A percentile compares a stretch with the other conserved stretches of the same genome.
These are phyloP conservation scores for Claviceps spartinae DNA, from an alignment of 2,329 filamentous ascomycete species.

Conservation along the genomic window DNA sequence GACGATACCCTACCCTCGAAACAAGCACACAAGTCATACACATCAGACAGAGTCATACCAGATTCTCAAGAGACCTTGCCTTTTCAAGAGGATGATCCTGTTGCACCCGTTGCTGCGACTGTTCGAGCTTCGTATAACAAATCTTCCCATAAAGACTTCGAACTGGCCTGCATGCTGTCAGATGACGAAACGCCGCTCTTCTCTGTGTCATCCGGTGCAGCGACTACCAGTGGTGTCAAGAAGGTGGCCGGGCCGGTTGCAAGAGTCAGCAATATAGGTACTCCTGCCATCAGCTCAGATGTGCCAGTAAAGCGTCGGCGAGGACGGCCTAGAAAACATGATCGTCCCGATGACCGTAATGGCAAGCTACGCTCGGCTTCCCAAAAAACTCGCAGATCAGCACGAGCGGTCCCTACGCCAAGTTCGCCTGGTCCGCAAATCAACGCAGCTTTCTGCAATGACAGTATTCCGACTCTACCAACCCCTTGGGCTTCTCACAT, in stretches of 20 bases:
- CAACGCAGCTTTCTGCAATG: not conserved
- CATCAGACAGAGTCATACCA: conserved; percentile 10
- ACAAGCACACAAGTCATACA: not conserved
- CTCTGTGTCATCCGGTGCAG: conserved; percentile 2
- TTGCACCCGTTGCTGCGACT: not conserved
- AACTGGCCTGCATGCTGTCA: conserved; percentile 16
- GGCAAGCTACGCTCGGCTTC: not conserved
- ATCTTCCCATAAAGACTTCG: not conserved
- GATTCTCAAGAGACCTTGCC: conserved; percentile 17
- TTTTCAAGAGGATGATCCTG: not conserved
- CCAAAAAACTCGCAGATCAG: not conserved
- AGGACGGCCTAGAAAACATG: conserved; percentile 3
- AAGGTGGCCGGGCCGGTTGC: not conserved
- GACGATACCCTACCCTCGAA: conserved; percentile 5
- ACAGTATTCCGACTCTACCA: not conserved
- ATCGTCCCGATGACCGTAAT: not conserved
- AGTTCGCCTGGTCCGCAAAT: not conserved
- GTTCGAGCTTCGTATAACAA: not conserved
- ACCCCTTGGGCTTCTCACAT: not conserved
- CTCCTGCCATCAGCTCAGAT: not conserved
- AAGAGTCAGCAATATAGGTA: not conserved
- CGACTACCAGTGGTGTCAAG: not conserved
- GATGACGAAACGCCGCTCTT: conserved; percentile 23
- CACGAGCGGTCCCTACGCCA: not conserved
- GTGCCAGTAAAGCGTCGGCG: not conserved